A percentile compares a stretch with the other conserved stretches of the same genome.
These are phyloP conservation scores for Irpex sp. DNA, from an alignment of 1,284 basidiomycete genomes.

Conservation along the genomic window DNA sequence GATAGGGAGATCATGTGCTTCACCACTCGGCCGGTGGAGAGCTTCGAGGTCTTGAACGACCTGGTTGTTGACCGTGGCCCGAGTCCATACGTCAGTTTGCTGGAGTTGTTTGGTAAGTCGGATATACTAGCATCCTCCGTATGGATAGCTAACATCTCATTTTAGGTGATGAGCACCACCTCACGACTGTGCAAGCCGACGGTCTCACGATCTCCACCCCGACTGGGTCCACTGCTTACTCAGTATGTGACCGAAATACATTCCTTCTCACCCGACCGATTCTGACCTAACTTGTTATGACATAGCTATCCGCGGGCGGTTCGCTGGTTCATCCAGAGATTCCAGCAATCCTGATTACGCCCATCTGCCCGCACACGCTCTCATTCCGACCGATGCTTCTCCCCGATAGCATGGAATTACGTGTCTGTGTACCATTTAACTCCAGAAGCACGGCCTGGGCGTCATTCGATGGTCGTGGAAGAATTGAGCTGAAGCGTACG, in stretches of 20 bases:
- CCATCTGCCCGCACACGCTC: slow-evolving; percentile 97
- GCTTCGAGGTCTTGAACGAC: slow-evolving; percentile 98
- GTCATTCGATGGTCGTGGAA: slow-evolving; percentile 95
- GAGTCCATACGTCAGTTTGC: slow-evolving; percentile 93
- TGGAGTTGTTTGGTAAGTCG: slow-evolving; percentile 90
- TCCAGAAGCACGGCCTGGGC: slow-evolving; percentile 99
- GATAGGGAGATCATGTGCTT: slow-evolving; percentile 99
- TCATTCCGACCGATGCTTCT: slow-evolving; percentile 99
- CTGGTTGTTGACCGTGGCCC: slow-evolving; percentile 97
- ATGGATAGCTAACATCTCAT: background rate
- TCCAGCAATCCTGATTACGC: slow-evolving; percentile 93
- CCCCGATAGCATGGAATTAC: slow-evolving; percentile 97
- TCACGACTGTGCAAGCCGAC: slow-evolving; percentile 99
- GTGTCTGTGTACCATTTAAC: slow-evolving; percentile 98
- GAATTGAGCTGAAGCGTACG: slow-evolving; percentile 93
- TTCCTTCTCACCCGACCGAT: background rate
- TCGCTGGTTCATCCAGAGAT: slow-evolving; percentile 98
- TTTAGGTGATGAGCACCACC: slow-evolving; percentile 95
- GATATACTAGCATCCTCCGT: background rate
- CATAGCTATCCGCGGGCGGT: slow-evolving; percentile 90
- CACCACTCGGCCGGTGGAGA: slow-evolving; percentile 91
- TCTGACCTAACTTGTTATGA: slow-evolving; percentile 3
- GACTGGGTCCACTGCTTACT: slow-evolving; percentile 98
- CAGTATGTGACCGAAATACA: slow-evolving; percentile 46
- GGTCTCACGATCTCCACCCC: slow-evolving; percentile 96